A percentile compares a stretch with the other conserved stretches of the same genome.
Evolutionary conservation across 2,329 filamentous ascomycete genomes (phyloP).

Genomic region (Pseudocercospora crystallina): DNA sequence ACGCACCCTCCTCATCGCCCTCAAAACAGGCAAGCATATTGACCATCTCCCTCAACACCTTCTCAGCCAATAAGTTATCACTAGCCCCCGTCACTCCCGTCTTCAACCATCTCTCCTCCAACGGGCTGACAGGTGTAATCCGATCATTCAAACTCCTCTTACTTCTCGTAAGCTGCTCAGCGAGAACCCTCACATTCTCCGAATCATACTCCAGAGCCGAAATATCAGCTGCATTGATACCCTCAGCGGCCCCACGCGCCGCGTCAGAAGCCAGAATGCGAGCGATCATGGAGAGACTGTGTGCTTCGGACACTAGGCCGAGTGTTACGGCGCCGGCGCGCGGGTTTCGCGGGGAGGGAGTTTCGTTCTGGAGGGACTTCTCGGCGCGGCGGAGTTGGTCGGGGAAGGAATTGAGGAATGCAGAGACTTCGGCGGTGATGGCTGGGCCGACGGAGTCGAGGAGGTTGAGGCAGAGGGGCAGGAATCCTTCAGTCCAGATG

Average conservation of each 20-base stretch:
- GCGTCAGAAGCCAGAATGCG: conserved; percentile 68
- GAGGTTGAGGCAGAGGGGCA: conserved; percentile 86
- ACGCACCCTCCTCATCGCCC: conserved; percentile 15
- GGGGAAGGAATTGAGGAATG: conserved; percentile 87
- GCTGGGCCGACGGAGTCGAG: conserved; percentile 77
- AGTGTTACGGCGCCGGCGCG: conserved; percentile 68
- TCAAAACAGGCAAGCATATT: conserved; percentile 48
- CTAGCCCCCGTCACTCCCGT: conserved; percentile 42
- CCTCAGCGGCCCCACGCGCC: conserved; percentile 62
- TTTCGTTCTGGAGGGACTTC: conserved; percentile 67
- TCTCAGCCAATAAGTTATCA: conserved; percentile 68
- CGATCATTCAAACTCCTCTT: conserved; percentile 68
- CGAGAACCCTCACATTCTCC: conserved; percentile 70
- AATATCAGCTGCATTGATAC: conserved; percentile 62
- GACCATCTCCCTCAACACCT: conserved; percentile 68
- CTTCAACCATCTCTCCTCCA: conserved; percentile 64
- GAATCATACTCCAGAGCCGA: conserved; percentile 74
- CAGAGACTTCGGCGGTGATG: conserved; percentile 78
- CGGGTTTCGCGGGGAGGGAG: conserved; percentile 36
- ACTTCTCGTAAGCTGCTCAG: conserved; percentile 70
- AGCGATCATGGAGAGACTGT: conserved; percentile 74
- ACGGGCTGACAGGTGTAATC: conserved; percentile 69
- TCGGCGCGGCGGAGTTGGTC: conserved; percentile 72
- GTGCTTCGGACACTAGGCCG: conserved; percentile 71
- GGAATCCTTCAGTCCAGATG: conserved; percentile 85